Evolutionary conservation across 2,329 filamentous ascomycete genomes (phyloP).

Genomic region (Leptographium radiaticola): DNA sequence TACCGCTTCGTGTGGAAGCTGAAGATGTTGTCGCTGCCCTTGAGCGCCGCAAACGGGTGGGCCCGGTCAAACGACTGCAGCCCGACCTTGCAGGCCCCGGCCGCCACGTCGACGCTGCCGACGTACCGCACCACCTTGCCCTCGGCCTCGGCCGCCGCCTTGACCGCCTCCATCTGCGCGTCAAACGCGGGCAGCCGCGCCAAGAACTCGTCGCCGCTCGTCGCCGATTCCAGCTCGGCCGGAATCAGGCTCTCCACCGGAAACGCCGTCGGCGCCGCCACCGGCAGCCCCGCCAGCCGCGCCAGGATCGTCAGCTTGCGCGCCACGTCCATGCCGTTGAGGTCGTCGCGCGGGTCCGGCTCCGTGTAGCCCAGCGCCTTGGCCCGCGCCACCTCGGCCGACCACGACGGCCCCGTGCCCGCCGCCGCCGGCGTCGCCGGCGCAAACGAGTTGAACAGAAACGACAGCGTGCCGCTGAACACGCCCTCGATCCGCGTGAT

Average conservation of each 20-base stretch:
- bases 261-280: constrained; percentile 77
- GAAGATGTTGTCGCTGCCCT: constrained; percentile 98
- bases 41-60: constrained; percentile 84
- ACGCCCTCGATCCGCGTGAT: constrained; percentile 91
- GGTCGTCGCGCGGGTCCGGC: constrained; percentile 73
- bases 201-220: constrained; percentile 77
- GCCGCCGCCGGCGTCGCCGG: constrained; percentile 65
- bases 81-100: constrained; percentile 77
- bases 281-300: constrained; percentile 65
- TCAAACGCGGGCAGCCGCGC: constrained; percentile 70
- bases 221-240: constrained; percentile 63
- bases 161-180: constrained; percentile 76
- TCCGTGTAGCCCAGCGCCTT: constrained; percentile 90
- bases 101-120: constrained; percentile 78
- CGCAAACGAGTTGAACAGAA: constrained; percentile 95
- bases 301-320: constrained; percentile 92
- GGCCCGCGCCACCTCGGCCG: constrained; percentile 79
- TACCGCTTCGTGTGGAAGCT: constrained; percentile 97
- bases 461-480: constrained; percentile 95
- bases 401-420: constrained; percentile 67
- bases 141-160: constrained; percentile 69
- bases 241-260: constrained; percentile 91
- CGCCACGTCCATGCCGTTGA: constrained; percentile 85
- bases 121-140: constrained; percentile 93
- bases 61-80: constrained; percentile 78